phyloP scores from a whole-genome alignment of 2,329 filamentous ascomycete genomes.

The Exophiala oligosperma region DNA sequence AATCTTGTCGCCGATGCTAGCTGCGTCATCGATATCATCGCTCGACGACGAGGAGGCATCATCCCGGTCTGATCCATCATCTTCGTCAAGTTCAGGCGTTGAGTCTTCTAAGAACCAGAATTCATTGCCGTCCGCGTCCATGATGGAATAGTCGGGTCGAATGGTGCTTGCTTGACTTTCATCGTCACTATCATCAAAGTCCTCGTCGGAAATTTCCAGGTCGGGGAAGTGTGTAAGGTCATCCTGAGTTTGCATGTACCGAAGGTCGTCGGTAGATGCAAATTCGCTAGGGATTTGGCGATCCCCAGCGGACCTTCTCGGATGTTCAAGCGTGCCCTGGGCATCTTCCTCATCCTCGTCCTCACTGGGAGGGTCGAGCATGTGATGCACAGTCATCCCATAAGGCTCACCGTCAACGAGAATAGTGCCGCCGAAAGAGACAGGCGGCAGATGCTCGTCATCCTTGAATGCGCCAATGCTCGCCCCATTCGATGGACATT shows the following conservation, averaged over 20 bases:
- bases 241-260: conserved; percentile 40
- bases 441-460: conserved; percentile 81
- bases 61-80: conserved; percentile 55
- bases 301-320: conserved; percentile 47
- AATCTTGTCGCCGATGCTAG: conserved; percentile 66
- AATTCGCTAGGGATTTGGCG: conserved; percentile 30
- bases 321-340: conserved; percentile 35
- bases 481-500: conserved; percentile 77
- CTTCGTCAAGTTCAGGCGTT: conserved; percentile 38
- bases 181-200: conserved; percentile 33
- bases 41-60: conserved; percentile 36
- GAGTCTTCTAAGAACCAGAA: conserved; percentile 47
- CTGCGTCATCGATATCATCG: conserved; percentile 48
- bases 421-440: conserved; percentile 86
- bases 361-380: conserved; percentile 70
- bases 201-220: conserved; percentile 55
- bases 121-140: conserved; percentile 42
- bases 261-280: conserved; percentile 35
- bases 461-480: conserved; percentile 91
- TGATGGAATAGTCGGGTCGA: conserved; percentile 35
- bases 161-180: conserved; percentile 29
- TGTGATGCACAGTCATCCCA: conserved; percentile 96
- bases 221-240: conserved; percentile 41
- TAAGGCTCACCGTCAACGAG: conserved; percentile 81
- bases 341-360: conserved; percentile 50